phyloP scores from a whole-genome alignment of 2,329 filamentous ascomycete species.

The Aspergillus pseudonomiae region DNA sequence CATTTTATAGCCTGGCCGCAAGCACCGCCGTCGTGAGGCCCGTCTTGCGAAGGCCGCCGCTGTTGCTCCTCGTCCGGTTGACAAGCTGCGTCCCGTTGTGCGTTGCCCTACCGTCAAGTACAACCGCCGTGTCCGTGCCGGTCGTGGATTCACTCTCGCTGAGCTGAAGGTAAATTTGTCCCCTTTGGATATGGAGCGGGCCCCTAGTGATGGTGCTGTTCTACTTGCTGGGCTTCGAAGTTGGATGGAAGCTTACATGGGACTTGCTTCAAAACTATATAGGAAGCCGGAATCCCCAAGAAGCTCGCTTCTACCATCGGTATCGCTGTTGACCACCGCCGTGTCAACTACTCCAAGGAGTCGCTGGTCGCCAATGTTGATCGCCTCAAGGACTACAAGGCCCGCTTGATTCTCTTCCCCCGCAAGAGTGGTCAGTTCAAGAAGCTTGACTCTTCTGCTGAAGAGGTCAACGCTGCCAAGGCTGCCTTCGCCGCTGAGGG shows the following conservation, averaged over 20 bases:
- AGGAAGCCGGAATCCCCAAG: slow-evolving; percentile 95
- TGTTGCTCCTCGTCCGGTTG: slow-evolving; percentile 93
- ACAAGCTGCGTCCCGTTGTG: slow-evolving; percentile 94
- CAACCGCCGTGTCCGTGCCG: slow-evolving; percentile 95
- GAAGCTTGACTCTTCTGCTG: slow-evolving; percentile 84
- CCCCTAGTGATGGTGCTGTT: not conserved
- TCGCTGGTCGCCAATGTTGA: slow-evolving; percentile 91
- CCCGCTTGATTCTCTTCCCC: slow-evolving; percentile 95
- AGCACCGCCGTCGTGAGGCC: slow-evolving; percentile 87
- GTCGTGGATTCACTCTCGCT: slow-evolving; percentile 94
- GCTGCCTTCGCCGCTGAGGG: slow-evolving; percentile 53
- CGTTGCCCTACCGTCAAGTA: slow-evolving; percentile 98
- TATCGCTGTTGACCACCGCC: slow-evolving; percentile 94
- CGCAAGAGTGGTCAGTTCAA: slow-evolving; percentile 92
- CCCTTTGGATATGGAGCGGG: not conserved
- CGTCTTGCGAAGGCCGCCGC: slow-evolving; percentile 94
- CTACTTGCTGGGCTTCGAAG: not conserved
- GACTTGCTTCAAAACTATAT: slow-evolving; percentile 26
- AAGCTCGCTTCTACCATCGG: slow-evolving; percentile 94
- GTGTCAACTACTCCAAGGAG: slow-evolving; percentile 96
- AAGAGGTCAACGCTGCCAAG: slow-evolving; percentile 74
- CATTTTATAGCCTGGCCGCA: slow-evolving; percentile 82
- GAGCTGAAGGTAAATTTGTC: slow-evolving; percentile 84
- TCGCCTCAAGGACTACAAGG: slow-evolving; percentile 97
- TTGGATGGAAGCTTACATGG: slow-evolving; percentile 21